Percentiles rank a stretch among this genome's conserved stretches.
phyloP scores from a whole-genome alignment of 2,329 filamentous ascomycete genomes.

The Chaetomiaceae sp. region DNA sequence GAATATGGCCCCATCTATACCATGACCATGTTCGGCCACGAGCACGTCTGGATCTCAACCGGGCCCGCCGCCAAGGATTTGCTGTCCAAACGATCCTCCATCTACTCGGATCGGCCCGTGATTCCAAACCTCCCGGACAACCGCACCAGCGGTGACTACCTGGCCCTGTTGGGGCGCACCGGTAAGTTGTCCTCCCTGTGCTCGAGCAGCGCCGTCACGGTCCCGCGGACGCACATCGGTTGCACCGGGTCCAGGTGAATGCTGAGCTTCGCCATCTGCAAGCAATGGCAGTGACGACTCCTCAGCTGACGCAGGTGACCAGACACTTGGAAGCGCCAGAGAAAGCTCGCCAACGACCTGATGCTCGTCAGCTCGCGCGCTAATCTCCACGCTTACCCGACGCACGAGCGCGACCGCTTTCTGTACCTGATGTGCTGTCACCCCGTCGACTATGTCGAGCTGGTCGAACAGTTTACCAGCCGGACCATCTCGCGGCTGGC shows the following conservation, averaged over 20 bases:
- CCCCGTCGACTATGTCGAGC: constrained; percentile 38
- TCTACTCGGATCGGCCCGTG: constrained; percentile 42
- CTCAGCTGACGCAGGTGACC: no score
- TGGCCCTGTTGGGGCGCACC: constrained; percentile 39
- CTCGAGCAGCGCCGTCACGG: neutral
- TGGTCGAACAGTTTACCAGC: constrained; percentile 42
- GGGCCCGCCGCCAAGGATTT: constrained; percentile 41
- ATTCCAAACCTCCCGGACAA: constrained; percentile 44
- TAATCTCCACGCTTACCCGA: constrained; percentile 37
- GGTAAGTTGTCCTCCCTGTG: constrained; percentile 23
- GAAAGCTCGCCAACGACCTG: constrained; percentile 39
- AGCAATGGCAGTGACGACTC: no score
- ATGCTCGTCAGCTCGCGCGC: constrained; percentile 35
- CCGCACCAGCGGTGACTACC: constrained; percentile 41
- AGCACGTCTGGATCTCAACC: constrained; percentile 44
- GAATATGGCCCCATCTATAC: constrained; percentile 42
- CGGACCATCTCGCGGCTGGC: constrained; percentile 40
- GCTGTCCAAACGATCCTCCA: constrained; percentile 34
- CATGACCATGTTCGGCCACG: constrained; percentile 39
- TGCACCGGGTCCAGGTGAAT: no score
- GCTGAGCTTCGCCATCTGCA: no score
- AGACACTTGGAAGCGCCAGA: constrained; percentile 45
- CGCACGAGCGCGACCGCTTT: constrained; percentile 40
- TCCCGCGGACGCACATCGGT: neutral
- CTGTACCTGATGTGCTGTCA: constrained; percentile 37